phyloP scores from a whole-genome alignment of 768 basidiomycete species.

The Harrya chromipes region DNA sequence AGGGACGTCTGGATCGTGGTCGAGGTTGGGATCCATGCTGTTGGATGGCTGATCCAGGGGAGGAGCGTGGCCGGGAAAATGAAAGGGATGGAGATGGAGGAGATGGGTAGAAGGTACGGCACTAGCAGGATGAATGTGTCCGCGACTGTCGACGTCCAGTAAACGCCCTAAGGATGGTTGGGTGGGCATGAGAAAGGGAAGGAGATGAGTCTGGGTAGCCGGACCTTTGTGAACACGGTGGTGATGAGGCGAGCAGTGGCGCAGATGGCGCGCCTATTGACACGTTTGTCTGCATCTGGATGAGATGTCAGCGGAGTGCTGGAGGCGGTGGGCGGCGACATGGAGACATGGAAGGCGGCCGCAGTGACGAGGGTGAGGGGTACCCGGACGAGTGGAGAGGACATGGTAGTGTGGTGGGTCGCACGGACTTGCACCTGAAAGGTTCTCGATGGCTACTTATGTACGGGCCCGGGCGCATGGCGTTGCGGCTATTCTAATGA shows the following conservation, averaged over 20 bases:
- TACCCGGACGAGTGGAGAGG: conserved; percentile 35
- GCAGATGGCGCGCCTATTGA: conserved; percentile 27
- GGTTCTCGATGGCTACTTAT: background rate
- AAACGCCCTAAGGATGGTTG: conserved; percentile 11
- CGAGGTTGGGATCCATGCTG: background rate
- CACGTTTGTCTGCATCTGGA: background rate
- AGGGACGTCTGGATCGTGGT: too few species aligned
- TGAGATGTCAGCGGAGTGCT: background rate
- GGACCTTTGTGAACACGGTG: conserved; percentile 14
- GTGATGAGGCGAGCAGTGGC: conserved; percentile 9
- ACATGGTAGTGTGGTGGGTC: background rate
- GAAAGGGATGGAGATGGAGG: background rate
- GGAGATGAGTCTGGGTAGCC: background rate
- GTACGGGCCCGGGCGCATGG: background rate
- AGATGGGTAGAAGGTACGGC: conserved; percentile 2
- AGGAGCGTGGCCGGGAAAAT: background rate
- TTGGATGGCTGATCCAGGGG: background rate
- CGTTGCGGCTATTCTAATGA: background rate
- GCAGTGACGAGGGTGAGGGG: conserved; percentile 44
- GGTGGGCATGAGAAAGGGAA: too few species aligned
- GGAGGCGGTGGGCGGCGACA: conserved; percentile 38
- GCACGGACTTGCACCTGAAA: too few species aligned
- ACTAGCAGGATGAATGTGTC: conserved; percentile 8
- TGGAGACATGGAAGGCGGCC: conserved; percentile 41
- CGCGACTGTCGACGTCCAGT: conserved; percentile 12